phyloP scores from a whole-genome alignment of 2,329 filamentous ascomycete species.

The Penicillium sumatraense region DNA sequence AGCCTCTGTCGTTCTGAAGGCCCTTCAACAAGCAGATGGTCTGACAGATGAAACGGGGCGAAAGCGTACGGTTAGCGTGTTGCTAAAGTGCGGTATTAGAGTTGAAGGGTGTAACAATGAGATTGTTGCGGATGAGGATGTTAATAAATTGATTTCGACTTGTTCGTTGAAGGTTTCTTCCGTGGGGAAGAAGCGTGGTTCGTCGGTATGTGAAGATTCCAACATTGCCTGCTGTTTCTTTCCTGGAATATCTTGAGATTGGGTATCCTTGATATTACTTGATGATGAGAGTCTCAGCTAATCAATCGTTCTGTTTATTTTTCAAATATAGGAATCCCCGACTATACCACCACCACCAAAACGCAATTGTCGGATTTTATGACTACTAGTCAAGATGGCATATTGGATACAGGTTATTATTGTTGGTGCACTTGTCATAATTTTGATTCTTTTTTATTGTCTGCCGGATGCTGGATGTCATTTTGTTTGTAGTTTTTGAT shows the following conservation, averaged over 20 bases:
- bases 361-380: not conserved
- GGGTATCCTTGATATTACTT: not conserved
- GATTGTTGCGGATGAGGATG: not conserved
- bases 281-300: not conserved
- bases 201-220: not conserved
- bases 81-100: not conserved
- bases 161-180: not conserved
- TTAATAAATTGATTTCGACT: not conserved
- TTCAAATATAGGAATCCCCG: not conserved
- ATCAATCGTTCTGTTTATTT: no score
- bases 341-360: not conserved
- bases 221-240: not conserved
- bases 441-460: no score
- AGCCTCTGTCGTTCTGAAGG: not conserved
- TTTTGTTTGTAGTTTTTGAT: no score
- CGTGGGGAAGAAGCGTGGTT: not conserved
- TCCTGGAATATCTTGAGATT: not conserved
- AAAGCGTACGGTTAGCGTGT: not conserved
- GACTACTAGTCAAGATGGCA: no score
- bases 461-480: no score
- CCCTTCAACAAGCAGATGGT: not conserved
- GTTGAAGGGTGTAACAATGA: conserved; percentile 1
- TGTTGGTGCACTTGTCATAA: no score
- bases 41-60: not conserved
- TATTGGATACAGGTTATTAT: no score